Conservation (phyloP, 1,284 basidiomycete species). For the Leccinum pallidistipes region DNA sequence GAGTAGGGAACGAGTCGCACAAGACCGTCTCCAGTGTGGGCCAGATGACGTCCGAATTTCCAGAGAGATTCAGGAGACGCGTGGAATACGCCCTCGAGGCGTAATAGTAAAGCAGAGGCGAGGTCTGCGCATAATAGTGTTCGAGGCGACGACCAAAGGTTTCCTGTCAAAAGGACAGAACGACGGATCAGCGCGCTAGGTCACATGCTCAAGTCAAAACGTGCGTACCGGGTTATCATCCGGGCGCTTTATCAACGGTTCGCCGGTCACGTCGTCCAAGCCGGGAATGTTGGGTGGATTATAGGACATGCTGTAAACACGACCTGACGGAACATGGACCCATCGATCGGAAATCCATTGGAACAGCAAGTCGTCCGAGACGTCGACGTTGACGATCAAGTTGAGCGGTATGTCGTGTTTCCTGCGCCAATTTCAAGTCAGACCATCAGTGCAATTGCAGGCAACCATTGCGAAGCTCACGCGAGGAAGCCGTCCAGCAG, state of each 20-base stretch:
- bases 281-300: slow-evolving; percentile 88
- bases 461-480: slow-evolving; percentile 38
- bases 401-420: slow-evolving; percentile 65
- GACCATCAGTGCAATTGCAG: background rate
- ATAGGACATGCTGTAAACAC: slow-evolving; percentile 90
- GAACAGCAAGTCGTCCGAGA: slow-evolving; percentile 87
- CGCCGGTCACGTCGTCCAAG: slow-evolving; percentile 91
- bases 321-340: slow-evolving; percentile 89
- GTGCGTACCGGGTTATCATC: slow-evolving; percentile 86
- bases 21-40: slow-evolving; percentile 24
- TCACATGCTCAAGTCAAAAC: background rate
- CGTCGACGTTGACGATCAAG: slow-evolving; percentile 87
- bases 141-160: slow-evolving; percentile 80
- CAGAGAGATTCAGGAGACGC: slow-evolving; percentile 26
- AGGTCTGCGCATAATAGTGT: slow-evolving; percentile 83
- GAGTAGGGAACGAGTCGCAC: slow-evolving; percentile 15
- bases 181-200: slow-evolving; percentile 5
- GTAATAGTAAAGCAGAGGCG: slow-evolving; percentile 84
- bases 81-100: slow-evolving; percentile 35
- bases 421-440: slow-evolving; percentile 36
- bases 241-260: slow-evolving; percentile 82
- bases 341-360: slow-evolving; percentile 88
- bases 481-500: slow-evolving; percentile 74
- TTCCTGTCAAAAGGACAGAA: slow-evolving; percentile 54
- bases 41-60: slow-evolving; percentile 29